A percentile compares a stretch with the other conserved stretches of the same genome.
phyloP scores from a whole-genome alignment of 139 green algal genomes.

The Coelastrella sp. region DNA sequence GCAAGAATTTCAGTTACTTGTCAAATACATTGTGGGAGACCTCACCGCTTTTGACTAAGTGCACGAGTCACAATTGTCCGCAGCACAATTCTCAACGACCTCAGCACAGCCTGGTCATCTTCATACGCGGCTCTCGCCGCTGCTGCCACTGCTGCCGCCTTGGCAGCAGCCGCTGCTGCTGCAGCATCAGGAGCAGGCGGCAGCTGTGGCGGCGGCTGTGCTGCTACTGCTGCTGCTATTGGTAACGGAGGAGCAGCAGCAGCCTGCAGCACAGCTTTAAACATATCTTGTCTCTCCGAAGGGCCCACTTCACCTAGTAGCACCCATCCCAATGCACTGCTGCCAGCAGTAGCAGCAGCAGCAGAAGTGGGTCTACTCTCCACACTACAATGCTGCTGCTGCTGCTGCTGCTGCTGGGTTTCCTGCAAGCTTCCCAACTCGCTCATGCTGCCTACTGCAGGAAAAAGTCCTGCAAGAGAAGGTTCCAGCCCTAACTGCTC shows the following conservation, averaged over 20 bases:
- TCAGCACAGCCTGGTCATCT: slow-evolving; percentile 29
- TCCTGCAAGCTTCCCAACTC: background rate
- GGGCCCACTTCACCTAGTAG: background rate
- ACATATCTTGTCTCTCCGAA: background rate
- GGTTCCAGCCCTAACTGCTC: slow-evolving; percentile 2
- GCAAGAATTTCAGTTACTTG: too few species aligned
- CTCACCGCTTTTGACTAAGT: slow-evolving; percentile 26
- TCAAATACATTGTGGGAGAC: too few species aligned
- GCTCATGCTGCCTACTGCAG: background rate
- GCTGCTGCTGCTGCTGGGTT: background rate
- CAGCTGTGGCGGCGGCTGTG: slow-evolving; percentile 9
- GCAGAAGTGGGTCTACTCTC: background rate
- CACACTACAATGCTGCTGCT: background rate
- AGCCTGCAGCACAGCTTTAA: background rate
- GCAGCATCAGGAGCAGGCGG: slow-evolving; percentile 23
- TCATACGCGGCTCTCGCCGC: slow-evolving; percentile 38
- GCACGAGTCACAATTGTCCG: slow-evolving; percentile 6
- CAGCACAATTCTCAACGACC: slow-evolving; percentile 15
- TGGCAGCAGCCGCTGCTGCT: slow-evolving; percentile 30
- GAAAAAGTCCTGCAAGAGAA: slow-evolving; percentile 22
- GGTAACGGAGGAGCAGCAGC: slow-evolving; percentile 10
- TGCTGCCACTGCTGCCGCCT: slow-evolving; percentile 16
- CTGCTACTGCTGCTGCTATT: background rate
- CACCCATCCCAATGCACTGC: slow-evolving; percentile 14
- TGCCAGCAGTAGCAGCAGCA: slow-evolving; percentile 9